Evolutionary conservation across 2,329 filamentous ascomycete genomes (phyloP).

Genomic region (Aspergillus sp.): DNA sequence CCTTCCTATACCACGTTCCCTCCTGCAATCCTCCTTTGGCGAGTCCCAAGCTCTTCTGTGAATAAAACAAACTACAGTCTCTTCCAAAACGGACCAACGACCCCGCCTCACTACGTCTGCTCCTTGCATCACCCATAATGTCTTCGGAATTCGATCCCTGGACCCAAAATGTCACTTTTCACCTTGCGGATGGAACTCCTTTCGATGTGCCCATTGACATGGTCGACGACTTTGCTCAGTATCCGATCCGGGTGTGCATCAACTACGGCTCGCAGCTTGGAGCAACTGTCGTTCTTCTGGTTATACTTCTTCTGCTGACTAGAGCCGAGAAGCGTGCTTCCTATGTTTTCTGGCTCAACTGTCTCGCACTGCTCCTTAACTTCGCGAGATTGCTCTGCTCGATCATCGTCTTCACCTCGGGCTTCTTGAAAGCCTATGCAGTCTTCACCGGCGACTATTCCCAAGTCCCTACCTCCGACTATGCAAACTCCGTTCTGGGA

Average conservation of each 20-base stretch:
- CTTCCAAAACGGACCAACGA: constrained; percentile 3
- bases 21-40: not conserved
- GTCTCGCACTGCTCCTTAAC: constrained; percentile 60
- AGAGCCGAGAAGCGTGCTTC: constrained; percentile 64
- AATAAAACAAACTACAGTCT: not conserved
- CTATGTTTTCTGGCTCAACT: constrained; percentile 65
- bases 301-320: constrained; percentile 68
- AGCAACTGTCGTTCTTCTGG: constrained; percentile 63
- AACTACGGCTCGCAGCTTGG: constrained; percentile 72
- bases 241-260: constrained; percentile 54
- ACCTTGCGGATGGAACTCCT: constrained; percentile 43
- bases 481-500: constrained; percentile 49
- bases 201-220: constrained; percentile 43
- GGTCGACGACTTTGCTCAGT: constrained; percentile 49
- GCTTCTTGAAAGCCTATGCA: constrained; percentile 62
- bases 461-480: constrained; percentile 46
- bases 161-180: constrained; percentile 52
- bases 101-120: not conserved
- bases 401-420: constrained; percentile 58
- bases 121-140: constrained; percentile 8
- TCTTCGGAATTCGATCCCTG: constrained; percentile 50
- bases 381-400: constrained; percentile 51
- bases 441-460: constrained; percentile 57
- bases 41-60: not conserved
- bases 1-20: not conserved